Percentiles rank a stretch among this genome's conserved stretches.
These are phyloP conservation scores for Zizania latifolia DNA, from an alignment of 176 grass and related monocot species.

Conservation along the genomic window DNA sequence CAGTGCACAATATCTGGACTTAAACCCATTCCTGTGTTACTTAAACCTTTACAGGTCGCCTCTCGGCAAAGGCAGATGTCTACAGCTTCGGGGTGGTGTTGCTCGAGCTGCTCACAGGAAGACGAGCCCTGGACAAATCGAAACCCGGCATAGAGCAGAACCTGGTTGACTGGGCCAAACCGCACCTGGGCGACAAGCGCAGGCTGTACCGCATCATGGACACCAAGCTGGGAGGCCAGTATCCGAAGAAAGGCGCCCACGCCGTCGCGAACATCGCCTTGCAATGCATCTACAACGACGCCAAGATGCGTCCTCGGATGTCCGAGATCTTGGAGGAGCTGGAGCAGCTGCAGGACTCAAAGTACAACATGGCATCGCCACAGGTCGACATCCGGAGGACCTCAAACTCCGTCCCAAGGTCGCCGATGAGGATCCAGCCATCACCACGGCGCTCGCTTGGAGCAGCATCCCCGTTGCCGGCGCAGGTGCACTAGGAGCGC, in stretches of 20 bases:
- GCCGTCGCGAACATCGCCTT: slow-evolving; percentile 52
- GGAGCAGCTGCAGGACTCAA: slow-evolving; percentile 62
- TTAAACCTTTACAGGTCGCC: slow-evolving; percentile 47
- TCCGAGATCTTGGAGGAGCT: slow-evolving; percentile 57
- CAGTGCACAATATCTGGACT: too few species aligned
- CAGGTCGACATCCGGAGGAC: slow-evolving; percentile 27
- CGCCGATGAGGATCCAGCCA: slow-evolving; percentile 40
- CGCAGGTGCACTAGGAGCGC: slow-evolving; percentile 41
- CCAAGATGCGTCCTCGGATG: slow-evolving; percentile 62
- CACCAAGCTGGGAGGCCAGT: slow-evolving; percentile 66
- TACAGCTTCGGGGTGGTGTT: slow-evolving; percentile 90
- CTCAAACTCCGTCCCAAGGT: slow-evolving; percentile 37
- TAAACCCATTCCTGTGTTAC: slow-evolving; percentile 19
- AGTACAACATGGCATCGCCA: slow-evolving; percentile 16
- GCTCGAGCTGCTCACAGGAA: slow-evolving; percentile 66
- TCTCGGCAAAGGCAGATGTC: slow-evolving; percentile 87
- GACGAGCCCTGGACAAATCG: slow-evolving; percentile 62
- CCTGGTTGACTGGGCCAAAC: slow-evolving; percentile 78
- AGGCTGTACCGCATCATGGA: slow-evolving; percentile 75
- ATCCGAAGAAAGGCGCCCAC: slow-evolving; percentile 60
- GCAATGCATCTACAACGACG: slow-evolving; percentile 54
- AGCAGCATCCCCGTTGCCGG: slow-evolving; percentile 38
- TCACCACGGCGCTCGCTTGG: slow-evolving; percentile 38
- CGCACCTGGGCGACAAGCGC: slow-evolving; percentile 58
- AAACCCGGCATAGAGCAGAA: slow-evolving; percentile 64